Conservation (phyloP, 345 rosid species). For the Aegle marmelos region DNA sequence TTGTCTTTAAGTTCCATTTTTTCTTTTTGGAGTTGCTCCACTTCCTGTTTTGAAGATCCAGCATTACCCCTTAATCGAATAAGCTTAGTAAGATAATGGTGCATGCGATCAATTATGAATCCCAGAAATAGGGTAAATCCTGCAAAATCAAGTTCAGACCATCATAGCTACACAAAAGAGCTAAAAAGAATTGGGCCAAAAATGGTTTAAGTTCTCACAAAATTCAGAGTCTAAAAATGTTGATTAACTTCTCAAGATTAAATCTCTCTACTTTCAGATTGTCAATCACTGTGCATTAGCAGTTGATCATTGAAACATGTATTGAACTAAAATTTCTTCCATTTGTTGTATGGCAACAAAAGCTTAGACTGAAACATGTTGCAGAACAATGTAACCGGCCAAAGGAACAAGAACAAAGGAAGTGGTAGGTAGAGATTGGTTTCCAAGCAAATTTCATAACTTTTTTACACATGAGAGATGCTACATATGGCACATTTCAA, state of each 20-base stretch:
- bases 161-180: neutral
- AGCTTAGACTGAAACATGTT: neutral
- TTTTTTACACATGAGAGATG: neutral
- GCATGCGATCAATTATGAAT: slow-evolving; percentile 78
- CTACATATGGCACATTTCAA: neutral
- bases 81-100: slow-evolving; percentile 74
- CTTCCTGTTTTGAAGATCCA: slow-evolving; percentile 66
- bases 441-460: neutral
- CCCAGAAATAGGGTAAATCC: slow-evolving; percentile 89
- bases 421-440: neutral
- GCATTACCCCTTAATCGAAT: slow-evolving; percentile 48
- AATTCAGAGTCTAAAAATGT: neutral
- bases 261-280: neutral
- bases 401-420: neutral
- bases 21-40: slow-evolving; percentile 61
- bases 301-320: neutral
- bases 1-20: slow-evolving; percentile 52
- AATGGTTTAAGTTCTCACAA: neutral
- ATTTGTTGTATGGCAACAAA: neutral
- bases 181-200: neutral
- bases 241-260: neutral
- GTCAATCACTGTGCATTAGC: neutral
- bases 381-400: neutral
- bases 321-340: neutral
- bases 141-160: slow-evolving; percentile 37